Evolutionary conservation across 805 yeast genomes (phyloP).

Genomic region (Cyberlindnera japonica): DNA sequence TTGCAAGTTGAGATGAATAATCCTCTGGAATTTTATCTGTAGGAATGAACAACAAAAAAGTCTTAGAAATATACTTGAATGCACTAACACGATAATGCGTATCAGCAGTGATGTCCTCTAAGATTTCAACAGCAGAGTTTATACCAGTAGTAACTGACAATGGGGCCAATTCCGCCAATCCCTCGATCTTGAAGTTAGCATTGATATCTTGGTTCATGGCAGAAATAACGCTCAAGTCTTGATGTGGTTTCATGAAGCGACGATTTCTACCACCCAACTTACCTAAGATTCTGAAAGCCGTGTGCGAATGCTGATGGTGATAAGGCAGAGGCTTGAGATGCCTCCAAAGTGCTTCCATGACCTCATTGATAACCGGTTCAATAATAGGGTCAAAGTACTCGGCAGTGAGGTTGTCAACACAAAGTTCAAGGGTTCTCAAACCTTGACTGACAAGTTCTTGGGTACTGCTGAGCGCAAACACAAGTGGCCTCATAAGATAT

Average conservation of each 20-base stretch:
- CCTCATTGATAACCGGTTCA: constrained; percentile 93
- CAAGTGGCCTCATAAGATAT: constrained; percentile 86
- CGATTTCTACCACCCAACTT: constrained; percentile 96
- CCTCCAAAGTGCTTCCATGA: constrained; percentile 89
- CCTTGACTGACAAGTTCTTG: constrained; percentile 95
- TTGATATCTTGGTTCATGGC: constrained; percentile 62
- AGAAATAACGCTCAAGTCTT: constrained; percentile 53
- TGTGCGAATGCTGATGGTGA: constrained; percentile 92
- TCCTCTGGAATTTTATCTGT: constrained; percentile 38
- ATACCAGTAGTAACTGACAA: constrained; percentile 83
- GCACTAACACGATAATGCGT: constrained; percentile 74
- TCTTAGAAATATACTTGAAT: constrained; percentile 62
- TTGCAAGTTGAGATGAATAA: constrained; percentile 41
- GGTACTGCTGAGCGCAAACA: constrained; percentile 82
- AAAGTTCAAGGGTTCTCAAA: constrained; percentile 85
- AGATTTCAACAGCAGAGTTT: constrained; percentile 67
- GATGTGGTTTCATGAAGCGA: constrained; percentile 73
- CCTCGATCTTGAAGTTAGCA: constrained; percentile 69
- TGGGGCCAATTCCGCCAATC: constrained; percentile 57
- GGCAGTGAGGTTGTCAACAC: constrained; percentile 94
- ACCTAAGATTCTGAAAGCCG: constrained; percentile 88
- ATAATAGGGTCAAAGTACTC: constrained; percentile 96
- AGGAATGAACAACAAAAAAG: constrained; percentile 62
- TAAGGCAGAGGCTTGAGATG: constrained; percentile 90
- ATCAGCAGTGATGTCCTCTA: constrained; percentile 59